Base-by-base conservation (phyloP, 2,329 filamentous ascomycete species). In the Cladosporium colombiae region DNA sequence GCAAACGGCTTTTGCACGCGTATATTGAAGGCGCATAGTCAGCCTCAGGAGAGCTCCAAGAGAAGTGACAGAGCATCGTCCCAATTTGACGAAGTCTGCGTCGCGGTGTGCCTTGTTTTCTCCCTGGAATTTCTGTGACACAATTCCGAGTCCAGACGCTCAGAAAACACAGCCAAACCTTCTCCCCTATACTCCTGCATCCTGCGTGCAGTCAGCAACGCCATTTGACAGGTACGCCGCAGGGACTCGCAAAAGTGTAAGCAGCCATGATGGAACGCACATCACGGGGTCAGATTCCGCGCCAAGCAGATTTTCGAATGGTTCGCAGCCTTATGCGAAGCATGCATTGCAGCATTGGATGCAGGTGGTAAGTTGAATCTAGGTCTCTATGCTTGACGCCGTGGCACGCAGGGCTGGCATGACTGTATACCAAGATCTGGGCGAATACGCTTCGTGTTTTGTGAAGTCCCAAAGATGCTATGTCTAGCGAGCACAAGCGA, bases 151-250 rank as follows among this genome's bases (percentile, higher is more conserved):
- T 13, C n/a, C n/a, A 46, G n/a, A 21, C 40, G n/a, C 40, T 13
- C n/a, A 13, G 7, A 14, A 3, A 10, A 55, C 31, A n/a, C 8
- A 55, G 29, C 27, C 29, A 55, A 55, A 55, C 52, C 18, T 31
- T 55, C 6, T 55, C 27, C 31, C 52, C 52, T 55, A 55, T 55
- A 55, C 31, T 46, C 40, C 40, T 55, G 52, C 52, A 52, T 52
- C 49, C 49, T 52, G 23, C 18, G 52, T 27, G 55, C 55, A 25
- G 55, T 57, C 55, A 57, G 55, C 55, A 40, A 57, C 33, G 52
- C 52, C 18, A 55, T 55, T 55, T 55, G 52, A 57, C 55, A 57
- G 55, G 55, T 37, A 33, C 55, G 23, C 55, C 31, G 55, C 55
- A 57, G 55, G 55, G 8, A 40, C 31, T 33, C 21, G 31, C 55